Conservation (phyloP, 345 rosid genomes). For the Mercurialis annua region DNA sequence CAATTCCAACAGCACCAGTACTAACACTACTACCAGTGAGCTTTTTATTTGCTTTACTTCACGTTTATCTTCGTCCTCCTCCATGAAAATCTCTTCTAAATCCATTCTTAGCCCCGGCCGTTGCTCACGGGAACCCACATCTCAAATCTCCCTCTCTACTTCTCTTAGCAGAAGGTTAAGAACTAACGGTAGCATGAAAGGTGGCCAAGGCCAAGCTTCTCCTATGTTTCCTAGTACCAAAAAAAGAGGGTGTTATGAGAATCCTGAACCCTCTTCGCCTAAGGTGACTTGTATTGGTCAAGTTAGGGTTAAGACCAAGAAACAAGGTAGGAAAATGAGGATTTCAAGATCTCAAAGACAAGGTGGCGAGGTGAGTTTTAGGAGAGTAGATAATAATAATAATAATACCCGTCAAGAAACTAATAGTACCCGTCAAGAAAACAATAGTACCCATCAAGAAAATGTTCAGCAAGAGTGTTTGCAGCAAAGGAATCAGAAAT, state of each 20-base stretch:
- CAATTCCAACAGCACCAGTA: slow-evolving; percentile 28
- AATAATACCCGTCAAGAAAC: slow-evolving; percentile 15
- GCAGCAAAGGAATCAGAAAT: slow-evolving; percentile 57
- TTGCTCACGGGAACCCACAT: slow-evolving; percentile 37
- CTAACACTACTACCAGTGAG: slow-evolving; percentile 37
- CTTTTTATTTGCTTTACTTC: slow-evolving; percentile 86
- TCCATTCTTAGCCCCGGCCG: slow-evolving; percentile 76
- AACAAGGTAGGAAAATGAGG: slow-evolving; percentile 71
- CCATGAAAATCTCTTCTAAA: slow-evolving; percentile 84
- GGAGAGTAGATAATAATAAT: slow-evolving; percentile 39
- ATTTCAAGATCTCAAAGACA: slow-evolving; percentile 54
- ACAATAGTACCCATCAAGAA: background rate
- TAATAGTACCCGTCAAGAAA: slow-evolving; percentile 9
- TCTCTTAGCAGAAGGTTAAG: slow-evolving; percentile 76
- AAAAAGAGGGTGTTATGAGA: slow-evolving; percentile 65
- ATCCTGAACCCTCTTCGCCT: slow-evolving; percentile 88
- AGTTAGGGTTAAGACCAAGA: slow-evolving; percentile 95
- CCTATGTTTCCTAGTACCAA: slow-evolving; percentile 74
- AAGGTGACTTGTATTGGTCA: slow-evolving; percentile 98
- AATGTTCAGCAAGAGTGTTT: slow-evolving; percentile 34
- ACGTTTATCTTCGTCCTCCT: slow-evolving; percentile 78
- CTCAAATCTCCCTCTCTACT: slow-evolving; percentile 75
- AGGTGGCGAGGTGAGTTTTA: slow-evolving; percentile 67
- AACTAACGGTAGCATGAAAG: slow-evolving; percentile 67
- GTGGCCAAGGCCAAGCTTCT: slow-evolving; percentile 71